Evolutionary conservation across 2,329 filamentous ascomycete genomes (phyloP).

Genomic region (Aspergillus glaucus): DNA sequence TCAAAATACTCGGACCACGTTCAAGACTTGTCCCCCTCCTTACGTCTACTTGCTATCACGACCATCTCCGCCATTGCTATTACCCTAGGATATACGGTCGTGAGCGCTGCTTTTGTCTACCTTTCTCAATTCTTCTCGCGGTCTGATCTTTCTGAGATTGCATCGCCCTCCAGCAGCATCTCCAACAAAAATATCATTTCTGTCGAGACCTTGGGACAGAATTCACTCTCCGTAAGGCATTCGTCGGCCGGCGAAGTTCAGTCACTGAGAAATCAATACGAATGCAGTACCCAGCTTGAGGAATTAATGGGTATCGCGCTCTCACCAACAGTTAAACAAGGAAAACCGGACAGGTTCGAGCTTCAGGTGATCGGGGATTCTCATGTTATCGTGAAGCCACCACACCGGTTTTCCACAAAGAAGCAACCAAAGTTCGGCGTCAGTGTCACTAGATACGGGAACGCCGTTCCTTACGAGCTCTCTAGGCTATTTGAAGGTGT

Average conservation of each 20-base stretch:
- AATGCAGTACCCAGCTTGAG: slow-evolving; percentile 17
- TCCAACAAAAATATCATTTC: slow-evolving; percentile 16
- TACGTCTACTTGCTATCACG: slow-evolving; percentile 23
- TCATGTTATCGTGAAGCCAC: slow-evolving; percentile 48
- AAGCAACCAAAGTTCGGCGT: slow-evolving; percentile 46
- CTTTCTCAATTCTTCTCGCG: slow-evolving; percentile 20
- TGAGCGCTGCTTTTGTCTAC: slow-evolving; percentile 19
- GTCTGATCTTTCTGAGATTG: slow-evolving; percentile 17
- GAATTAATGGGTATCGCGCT: slow-evolving; percentile 20
- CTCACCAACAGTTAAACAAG: slow-evolving; percentile 14
- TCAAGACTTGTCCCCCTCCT: slow-evolving; percentile 17
- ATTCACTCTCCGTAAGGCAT: slow-evolving; percentile 21
- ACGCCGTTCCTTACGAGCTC: slow-evolving; percentile 39
- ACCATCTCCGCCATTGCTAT: slow-evolving; percentile 24
- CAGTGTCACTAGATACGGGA: slow-evolving; percentile 40
- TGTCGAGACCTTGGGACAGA: slow-evolving; percentile 12
- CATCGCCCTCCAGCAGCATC: slow-evolving; percentile 10
- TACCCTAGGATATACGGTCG: slow-evolving; percentile 24
- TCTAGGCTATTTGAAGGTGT: slow-evolving; percentile 49
- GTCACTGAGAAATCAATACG: slow-evolving; percentile 8
- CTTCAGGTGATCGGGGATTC: slow-evolving; percentile 50
- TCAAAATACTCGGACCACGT: slow-evolving; percentile 7
- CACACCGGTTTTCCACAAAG: slow-evolving; percentile 37
- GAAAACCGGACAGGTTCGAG: slow-evolving; percentile 40
- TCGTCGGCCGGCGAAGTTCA: slow-evolving; percentile 14